Evolutionary conservation across 1,284 basidiomycete genomes (phyloP), one percentile per base, ranked within the genome.

Genomic region (Puccinia triticina): DNA sequence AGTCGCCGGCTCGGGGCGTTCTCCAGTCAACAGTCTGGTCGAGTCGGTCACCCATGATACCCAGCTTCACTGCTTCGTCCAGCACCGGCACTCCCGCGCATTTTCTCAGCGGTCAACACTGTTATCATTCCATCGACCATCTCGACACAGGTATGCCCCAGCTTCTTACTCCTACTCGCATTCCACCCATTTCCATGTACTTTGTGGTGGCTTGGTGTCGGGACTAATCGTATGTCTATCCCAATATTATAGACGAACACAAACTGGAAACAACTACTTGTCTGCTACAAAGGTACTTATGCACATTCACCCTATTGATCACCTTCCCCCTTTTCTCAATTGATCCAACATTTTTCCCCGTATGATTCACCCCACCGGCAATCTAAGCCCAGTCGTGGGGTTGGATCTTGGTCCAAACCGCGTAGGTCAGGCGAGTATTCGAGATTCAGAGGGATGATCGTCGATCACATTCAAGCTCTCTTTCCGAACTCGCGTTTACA

Each of bases 381-480:
- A 23, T 50, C 23, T 69, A 43, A n/a, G 7, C 5, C 21, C 71
- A 96, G 93, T 92, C 90, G 55, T 98, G 96, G 97, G 90, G 93
- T 34, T 99, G 96, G 95, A 89, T 91, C 43, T 98, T 91, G 85
- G 96, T 96, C 0, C 94, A 97, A 86, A 97, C 96, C 0, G 96
- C 96, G 77, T 93, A 96, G 86, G 98, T 99, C 86, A 92, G 87
- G 0, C 88, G 89, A 83, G 72, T 79, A 12, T 74, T 89, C 4
- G 73, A 86, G 85, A 73, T 83, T 72, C 26, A 72, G 12, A 84
- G 84, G 21, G 74, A 69, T 43, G 37, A n/a, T 46, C 40, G 14
- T 5, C n/a, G 4, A 7, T 34, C 4, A 10, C 16, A 69, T 48
- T 16, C 66, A 69, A n/a, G 66, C 14, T 7, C 14, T n/a, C n/a